These are phyloP conservation scores for Aspergillus glaucus DNA, from an alignment of 2,329 filamentous ascomycete genomes.

Conservation along the genomic window DNA sequence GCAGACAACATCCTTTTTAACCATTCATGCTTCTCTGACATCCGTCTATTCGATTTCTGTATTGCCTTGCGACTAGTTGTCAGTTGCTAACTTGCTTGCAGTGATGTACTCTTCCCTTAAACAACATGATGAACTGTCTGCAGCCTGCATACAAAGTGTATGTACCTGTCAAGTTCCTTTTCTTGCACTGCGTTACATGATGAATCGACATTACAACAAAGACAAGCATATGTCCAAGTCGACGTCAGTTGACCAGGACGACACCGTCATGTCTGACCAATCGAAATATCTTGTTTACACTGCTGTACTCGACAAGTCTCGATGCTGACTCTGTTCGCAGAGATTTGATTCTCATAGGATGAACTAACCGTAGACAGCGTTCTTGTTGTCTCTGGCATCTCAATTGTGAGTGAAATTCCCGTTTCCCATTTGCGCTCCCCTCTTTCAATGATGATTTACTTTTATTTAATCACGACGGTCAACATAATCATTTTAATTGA, in stretches of 20 bases:
- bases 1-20: conserved; percentile 50
- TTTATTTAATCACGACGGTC: conserved; percentile 74
- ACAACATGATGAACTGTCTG: not conserved
- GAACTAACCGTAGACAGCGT: not conserved
- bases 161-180: conserved; percentile 18
- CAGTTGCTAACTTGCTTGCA: conserved; percentile 13
- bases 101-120: not conserved
- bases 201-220: conserved; percentile 72
- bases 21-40: conserved; percentile 57
- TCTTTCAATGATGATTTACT: conserved; percentile 60
- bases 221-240: conserved; percentile 99
- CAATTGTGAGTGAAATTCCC: conserved; percentile 15
- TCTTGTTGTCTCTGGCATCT: conserved; percentile 4
- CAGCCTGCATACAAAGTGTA: conserved; percentile 14
- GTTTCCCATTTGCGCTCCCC: conserved; percentile 6
- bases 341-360: conserved; percentile 7
- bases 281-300: conserved; percentile 18
- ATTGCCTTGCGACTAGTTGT: conserved; percentile 1
- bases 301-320: conserved; percentile 13
- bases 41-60: conserved; percentile 7
- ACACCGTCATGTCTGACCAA: conserved; percentile 47
- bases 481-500: conserved; percentile 72
- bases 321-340: conserved; percentile 22
- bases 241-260: conserved; percentile 42
- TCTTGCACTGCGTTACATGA: conserved; percentile 50